These are phyloP conservation scores for Aspergillus pseudoterreus DNA, from an alignment of 2,329 filamentous ascomycete species.

Conservation along the genomic window DNA sequence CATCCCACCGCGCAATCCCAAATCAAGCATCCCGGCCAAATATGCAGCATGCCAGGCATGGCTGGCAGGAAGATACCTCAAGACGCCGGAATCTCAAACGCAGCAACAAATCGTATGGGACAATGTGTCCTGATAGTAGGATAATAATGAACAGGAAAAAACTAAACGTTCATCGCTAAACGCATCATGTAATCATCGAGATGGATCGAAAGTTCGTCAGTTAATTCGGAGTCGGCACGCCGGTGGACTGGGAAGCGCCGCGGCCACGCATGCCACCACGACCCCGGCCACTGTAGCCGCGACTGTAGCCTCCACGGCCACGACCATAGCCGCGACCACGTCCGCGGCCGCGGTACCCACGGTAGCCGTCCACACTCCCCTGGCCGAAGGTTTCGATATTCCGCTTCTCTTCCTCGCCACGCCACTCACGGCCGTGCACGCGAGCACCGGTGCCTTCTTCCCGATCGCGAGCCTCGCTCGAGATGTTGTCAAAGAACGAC, in stretches of 20 bases:
- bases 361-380: constrained; percentile 86
- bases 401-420: constrained; percentile 86
- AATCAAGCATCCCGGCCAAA: constrained; percentile 16
- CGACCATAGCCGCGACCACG: constrained; percentile 49
- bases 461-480: constrained; percentile 85
- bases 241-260: constrained; percentile 35
- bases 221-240: constrained; percentile 34
- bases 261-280: constrained; percentile 40
- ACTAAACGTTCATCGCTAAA: constrained; percentile 17
- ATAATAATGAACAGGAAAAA: constrained; percentile 15
- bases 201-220: constrained; percentile 6
- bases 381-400: constrained; percentile 98
- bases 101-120: constrained; percentile 12
- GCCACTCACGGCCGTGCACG: constrained; percentile 80
- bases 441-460: constrained; percentile 65
- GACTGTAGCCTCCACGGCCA: constrained; percentile 46
- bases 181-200: constrained; percentile 8
- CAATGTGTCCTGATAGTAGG: constrained; percentile 1
- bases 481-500: constrained; percentile 98
- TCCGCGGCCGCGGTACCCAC: constrained; percentile 67
- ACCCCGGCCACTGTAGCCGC: constrained; percentile 38
- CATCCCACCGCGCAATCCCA: not conserved
- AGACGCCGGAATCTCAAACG: constrained; percentile 20
- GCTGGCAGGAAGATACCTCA: constrained; percentile 21
- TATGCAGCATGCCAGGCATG: constrained; percentile 17